A percentile compares a stretch with the other conserved stretches of the same genome.
Evolutionary conservation across 2,329 filamentous ascomycete genomes (phyloP).

Genomic region (Trichoderma guizhouense): DNA sequence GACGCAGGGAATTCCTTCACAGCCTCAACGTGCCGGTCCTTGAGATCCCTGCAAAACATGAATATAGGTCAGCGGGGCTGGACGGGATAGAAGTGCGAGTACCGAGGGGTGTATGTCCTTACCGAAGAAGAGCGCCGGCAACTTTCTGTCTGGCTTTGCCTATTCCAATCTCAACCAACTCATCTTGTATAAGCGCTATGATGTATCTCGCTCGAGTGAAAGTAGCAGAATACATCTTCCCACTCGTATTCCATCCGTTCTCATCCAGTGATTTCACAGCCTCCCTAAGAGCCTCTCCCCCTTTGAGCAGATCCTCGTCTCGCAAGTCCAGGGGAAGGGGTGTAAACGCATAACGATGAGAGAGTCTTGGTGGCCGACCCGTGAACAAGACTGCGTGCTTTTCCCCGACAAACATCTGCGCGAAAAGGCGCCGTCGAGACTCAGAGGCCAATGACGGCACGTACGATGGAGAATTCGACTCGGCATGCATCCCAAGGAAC

Average conservation of each 20-base stretch:
- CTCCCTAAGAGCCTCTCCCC: conserved; percentile 29
- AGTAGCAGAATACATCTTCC: conserved; percentile 42
- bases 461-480: conserved; percentile 26
- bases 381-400: conserved; percentile 51
- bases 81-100: neutral
- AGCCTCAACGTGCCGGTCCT: neutral
- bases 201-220: conserved; percentile 44
- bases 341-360: conserved; percentile 51
- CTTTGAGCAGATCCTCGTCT: conserved; percentile 46
- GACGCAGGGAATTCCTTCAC: conserved; percentile 29
- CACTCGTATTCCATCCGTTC: conserved; percentile 51
- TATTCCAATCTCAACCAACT: conserved; percentile 56
- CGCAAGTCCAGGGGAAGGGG: conserved; percentile 53
- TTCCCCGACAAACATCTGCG: conserved; percentile 42
- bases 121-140: neutral
- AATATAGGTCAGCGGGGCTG: neutral
- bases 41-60: neutral
- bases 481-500: conserved; percentile 36
- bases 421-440: conserved; percentile 31
- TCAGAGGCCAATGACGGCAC: conserved; percentile 36
- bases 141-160: conserved; percentile 27
- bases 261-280: conserved; percentile 37
- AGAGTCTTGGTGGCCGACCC: conserved; percentile 52
- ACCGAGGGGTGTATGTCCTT: neutral
- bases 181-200: conserved; percentile 52